Base-by-base conservation (phyloP, 768 basidiomycete genomes). In the Termitomyces sp. region DNA sequence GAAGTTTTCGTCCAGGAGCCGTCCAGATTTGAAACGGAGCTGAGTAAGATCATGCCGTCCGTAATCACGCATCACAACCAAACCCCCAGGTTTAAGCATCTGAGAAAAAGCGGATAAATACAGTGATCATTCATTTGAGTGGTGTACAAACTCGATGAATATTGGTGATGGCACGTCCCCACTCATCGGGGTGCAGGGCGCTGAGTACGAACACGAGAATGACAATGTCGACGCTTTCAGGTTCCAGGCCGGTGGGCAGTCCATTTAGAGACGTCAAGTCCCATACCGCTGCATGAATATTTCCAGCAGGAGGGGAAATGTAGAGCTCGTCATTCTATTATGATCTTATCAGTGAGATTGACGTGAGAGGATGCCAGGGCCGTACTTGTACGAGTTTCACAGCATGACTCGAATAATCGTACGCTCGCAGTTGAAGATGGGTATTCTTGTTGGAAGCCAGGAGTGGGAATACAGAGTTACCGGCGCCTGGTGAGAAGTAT, bases 41-140 rank as follows among this genome's bases (percentile, higher is more conserved):
- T 98, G 96, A 1, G 97, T 92, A 49, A 99, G 84, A 70, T 99
- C 96, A 69, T 98, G 83, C 31, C 96, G 85, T 3, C 96, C 97
- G 69, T 98, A 99, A 73, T 99, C 97, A 11, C 97, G 87, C 61
- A 98, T 80, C 7, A 97, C 78, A 7, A 96, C 79, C 10, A 86
- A 73, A 1, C 97, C 97, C 7, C 87, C 90, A 0, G 94, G 96
- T 76, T 94, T 98, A 4, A 99, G 81, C 69, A 96, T 91, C 91
- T 96, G 66, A 45, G 10, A 10, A 36, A 42, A 8, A 25, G 17
- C 20, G 43, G 7, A 34, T 20, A 34, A 57, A 36, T 32, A 4
- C 45, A 9, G 36, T 32, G 17, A 48, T 42, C 14, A 14, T 29
- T 8, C 15, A 9, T 42, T 25, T 32, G n/a, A 40, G 32, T 11